Percentiles rank a stretch among this genome's conserved stretches.
Evolutionary conservation across 768 basidiomycete species (phyloP).

Genomic region (Amanita subjunquillea): DNA sequence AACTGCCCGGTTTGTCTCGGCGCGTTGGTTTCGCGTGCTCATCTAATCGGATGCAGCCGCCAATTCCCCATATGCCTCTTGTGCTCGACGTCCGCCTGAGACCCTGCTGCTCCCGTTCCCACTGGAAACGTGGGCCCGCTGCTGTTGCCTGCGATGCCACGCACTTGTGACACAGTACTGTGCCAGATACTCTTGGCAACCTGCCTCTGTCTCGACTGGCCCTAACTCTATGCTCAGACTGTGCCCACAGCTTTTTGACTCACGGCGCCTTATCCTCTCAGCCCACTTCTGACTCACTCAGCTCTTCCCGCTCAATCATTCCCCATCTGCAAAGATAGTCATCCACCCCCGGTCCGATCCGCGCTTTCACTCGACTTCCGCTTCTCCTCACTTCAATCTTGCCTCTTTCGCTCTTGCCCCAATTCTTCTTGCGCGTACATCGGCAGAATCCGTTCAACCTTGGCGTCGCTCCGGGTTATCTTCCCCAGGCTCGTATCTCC

Average conservation of each 20-base stretch:
- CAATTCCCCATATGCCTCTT: neutral
- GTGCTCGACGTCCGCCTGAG: neutral
- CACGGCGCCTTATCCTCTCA: no score
- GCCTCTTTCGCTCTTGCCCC: neutral
- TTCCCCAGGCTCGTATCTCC: neutral
- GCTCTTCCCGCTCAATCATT: neutral
- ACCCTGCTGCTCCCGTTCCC: neutral
- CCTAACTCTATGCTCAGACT: neutral
- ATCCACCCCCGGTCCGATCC: slow-evolving; percentile 1
- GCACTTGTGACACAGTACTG: no score
- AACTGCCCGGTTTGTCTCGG: neutral
- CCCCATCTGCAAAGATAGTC: neutral
- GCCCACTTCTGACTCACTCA: neutral
- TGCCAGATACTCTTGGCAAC: no score
- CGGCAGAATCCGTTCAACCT: neutral
- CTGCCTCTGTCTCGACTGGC: neutral
- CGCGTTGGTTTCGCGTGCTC: slow-evolving; percentile 5
- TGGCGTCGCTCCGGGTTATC: neutral
- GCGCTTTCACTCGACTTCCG: neutral
- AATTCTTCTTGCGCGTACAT: neutral
- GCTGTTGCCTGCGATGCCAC: neutral
- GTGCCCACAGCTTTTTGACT: neutral
- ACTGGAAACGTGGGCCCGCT: slow-evolving; percentile 1
- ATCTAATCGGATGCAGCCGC: neutral
- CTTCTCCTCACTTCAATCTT: neutral